These are phyloP conservation scores for Amanita inopinata DNA, from an alignment of 768 basidiomycete genomes.

Conservation along the genomic window DNA sequence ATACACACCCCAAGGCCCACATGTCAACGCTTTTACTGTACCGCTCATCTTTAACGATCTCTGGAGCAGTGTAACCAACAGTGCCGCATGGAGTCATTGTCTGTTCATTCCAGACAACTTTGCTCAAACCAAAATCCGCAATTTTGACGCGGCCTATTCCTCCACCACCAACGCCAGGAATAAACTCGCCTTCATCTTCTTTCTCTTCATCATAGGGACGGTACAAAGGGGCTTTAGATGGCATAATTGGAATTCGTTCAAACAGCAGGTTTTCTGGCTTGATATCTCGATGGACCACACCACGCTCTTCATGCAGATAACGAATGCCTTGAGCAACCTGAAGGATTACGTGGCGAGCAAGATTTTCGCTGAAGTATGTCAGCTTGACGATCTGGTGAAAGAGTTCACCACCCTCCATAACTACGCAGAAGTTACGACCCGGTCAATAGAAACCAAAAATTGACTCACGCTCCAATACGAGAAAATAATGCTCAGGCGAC, in stretches of 20 bases:
- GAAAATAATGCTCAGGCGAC: conserved; percentile 86
- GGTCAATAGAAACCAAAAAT: conserved; percentile 3
- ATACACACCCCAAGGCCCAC: conserved; percentile 99
- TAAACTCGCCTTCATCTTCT: conserved; percentile 96
- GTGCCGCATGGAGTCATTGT: conserved; percentile 99
- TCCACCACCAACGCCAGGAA: conserved; percentile 86
- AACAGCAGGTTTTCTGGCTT: conserved; percentile 98
- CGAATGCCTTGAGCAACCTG: conserved; percentile 93
- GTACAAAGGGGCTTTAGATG: conserved; percentile 62
- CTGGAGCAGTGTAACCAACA: conserved; percentile 97
- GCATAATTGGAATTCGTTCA: conserved; percentile 83
- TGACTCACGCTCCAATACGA: conserved; percentile 78
- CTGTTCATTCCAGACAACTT: conserved; percentile 98
- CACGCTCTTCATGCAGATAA: conserved; percentile 94
- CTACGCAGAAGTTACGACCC: conserved; percentile 29
- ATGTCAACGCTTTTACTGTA: conserved; percentile 97
- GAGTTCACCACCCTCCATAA: conserved; percentile 96
- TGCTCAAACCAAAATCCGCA: conserved; percentile 94
- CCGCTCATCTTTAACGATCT: conserved; percentile 98
- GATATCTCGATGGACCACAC: conserved; percentile 98
- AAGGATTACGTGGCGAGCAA: conserved; percentile 94
- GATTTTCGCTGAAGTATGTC: conserved; percentile 96
- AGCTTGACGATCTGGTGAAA: conserved; percentile 99
- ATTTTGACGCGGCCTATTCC: conserved; percentile 98
- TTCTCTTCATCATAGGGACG: conserved; percentile 98